phyloP scores from a whole-genome alignment of 805 yeast species.

The Lipomyces yamanashiensis region DNA sequence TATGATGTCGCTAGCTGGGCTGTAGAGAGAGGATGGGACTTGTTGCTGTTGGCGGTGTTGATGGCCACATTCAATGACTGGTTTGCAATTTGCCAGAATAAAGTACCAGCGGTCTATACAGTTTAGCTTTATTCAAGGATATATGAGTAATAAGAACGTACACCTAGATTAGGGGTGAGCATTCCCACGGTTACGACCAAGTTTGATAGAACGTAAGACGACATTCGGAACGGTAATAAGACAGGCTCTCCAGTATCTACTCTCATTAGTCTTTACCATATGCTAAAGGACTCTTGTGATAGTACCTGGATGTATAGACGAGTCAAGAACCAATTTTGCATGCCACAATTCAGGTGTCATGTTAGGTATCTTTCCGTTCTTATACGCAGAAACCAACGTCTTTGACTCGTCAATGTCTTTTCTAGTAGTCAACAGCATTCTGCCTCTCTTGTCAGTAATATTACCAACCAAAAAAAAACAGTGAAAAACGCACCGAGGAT shows the following conservation, averaged over 20 bases:
- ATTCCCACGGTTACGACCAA: slow-evolving; percentile 95
- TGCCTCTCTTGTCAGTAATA: not conserved
- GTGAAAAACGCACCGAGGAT: slow-evolving; percentile 57
- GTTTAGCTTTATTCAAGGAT: not conserved
- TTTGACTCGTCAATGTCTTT: slow-evolving; percentile 68
- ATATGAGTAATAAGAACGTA: slow-evolving; percentile 5
- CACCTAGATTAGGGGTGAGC: slow-evolving; percentile 91
- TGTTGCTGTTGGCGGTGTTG: slow-evolving; percentile 94
- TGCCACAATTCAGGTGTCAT: slow-evolving; percentile 87
- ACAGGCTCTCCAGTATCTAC: slow-evolving; percentile 91
- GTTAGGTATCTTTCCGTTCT: slow-evolving; percentile 63
- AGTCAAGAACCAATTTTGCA: slow-evolving; percentile 84
- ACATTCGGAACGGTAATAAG: slow-evolving; percentile 93
- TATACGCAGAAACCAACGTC: slow-evolving; percentile 68
- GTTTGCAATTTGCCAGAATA: slow-evolving; percentile 98
- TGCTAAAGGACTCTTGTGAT: not conserved
- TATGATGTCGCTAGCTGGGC: slow-evolving; percentile 78
- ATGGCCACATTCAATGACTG: slow-evolving; percentile 97
- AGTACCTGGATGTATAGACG: slow-evolving; percentile 79
- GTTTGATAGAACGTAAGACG: slow-evolving; percentile 90
- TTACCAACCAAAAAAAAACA: too few species aligned
- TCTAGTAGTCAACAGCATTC: slow-evolving; percentile 77
- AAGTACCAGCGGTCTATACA: slow-evolving; percentile 69
- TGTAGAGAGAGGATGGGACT: slow-evolving; percentile 86
- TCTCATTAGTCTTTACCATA: not conserved